Conservation (phyloP, 306 rosid species). For the Purshia tridentata region DNA sequence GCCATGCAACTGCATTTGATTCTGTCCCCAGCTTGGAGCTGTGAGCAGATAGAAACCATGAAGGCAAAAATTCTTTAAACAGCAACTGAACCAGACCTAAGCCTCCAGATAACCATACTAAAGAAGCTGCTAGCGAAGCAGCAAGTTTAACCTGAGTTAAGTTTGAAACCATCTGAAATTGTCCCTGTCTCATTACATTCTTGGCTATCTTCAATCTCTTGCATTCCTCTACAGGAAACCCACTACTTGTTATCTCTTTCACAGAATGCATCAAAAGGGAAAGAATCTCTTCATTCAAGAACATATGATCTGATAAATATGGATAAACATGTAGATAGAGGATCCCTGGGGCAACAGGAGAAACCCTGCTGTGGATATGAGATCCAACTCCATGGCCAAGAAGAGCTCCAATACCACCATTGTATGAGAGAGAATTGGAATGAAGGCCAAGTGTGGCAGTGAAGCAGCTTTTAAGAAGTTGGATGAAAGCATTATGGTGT, state of each 20-base stretch:
- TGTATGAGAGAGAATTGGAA: slow-evolving; percentile 53
- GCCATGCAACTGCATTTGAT: slow-evolving; percentile 66
- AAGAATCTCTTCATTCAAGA: slow-evolving; percentile 71
- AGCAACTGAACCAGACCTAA: slow-evolving; percentile 64
- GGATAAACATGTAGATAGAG: slow-evolving; percentile 74
- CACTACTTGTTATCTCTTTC: slow-evolving; percentile 57
- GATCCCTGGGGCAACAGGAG: slow-evolving; percentile 90
- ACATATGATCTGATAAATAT: slow-evolving; percentile 56
- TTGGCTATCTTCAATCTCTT: slow-evolving; percentile 50
- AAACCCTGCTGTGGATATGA: slow-evolving; percentile 59
- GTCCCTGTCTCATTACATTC: slow-evolving; percentile 52
- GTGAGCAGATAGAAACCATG: slow-evolving; percentile 85
- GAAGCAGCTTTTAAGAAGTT: slow-evolving; percentile 90
- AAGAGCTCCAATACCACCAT: slow-evolving; percentile 83
- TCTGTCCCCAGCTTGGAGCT: slow-evolving; percentile 53
- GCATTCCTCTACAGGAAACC: slow-evolving; percentile 40
- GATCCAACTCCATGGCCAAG: slow-evolving; percentile 85
- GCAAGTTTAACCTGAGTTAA: slow-evolving; percentile 74
- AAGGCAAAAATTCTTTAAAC: slow-evolving; percentile 80
- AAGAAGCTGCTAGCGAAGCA: slow-evolving; percentile 85
- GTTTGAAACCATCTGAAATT: slow-evolving; percentile 59
- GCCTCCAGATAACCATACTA: slow-evolving; percentile 86
- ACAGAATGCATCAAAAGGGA: slow-evolving; percentile 78
- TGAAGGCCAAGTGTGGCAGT: slow-evolving; percentile 72
- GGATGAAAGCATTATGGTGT: slow-evolving; percentile 61